These are phyloP conservation scores for Agapanthus africanus DNA, from an alignment of 106 monocot species.

Conservation along the genomic window DNA sequence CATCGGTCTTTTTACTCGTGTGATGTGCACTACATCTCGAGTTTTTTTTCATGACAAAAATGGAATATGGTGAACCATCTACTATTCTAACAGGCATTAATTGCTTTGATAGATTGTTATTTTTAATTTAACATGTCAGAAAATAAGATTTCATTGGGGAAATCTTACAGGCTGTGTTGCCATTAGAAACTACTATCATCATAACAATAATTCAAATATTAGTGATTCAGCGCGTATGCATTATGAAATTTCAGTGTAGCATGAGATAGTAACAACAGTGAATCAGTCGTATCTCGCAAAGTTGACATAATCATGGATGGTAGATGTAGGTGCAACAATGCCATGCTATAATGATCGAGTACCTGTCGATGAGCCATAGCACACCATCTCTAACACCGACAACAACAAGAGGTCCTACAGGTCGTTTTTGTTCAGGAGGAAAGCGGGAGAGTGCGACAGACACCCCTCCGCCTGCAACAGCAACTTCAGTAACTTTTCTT, in stretches of 20 bases:
- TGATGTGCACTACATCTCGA: neutral
- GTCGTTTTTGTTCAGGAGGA: conserved; percentile 92
- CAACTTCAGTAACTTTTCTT: conserved; percentile 78
- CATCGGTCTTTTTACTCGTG: no score
- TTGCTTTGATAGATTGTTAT: neutral
- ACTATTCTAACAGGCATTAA: neutral
- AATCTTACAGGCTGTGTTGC: no score
- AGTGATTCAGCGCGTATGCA: no score
- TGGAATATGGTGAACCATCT: neutral
- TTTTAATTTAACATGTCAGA: neutral
- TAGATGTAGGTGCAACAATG: neutral
- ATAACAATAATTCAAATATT: no score
- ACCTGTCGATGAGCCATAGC: conserved; percentile 99
- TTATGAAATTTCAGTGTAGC: neutral
- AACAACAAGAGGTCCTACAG: conserved; percentile 84
- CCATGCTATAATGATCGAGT: conserved; percentile 9
- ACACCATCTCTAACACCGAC: conserved; percentile 96
- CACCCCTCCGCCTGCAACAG: conserved; percentile 97
- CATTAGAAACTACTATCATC: no score
- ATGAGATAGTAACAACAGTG: neutral
- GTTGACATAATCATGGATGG: neutral
- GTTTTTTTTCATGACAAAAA: neutral
- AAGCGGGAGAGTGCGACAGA: conserved; percentile 94
- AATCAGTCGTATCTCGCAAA: neutral
- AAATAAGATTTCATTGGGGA: neutral